Conservation (phyloP, 192 early-diverging fungal genomes). For the Mortierella hygrophila region DNA sequence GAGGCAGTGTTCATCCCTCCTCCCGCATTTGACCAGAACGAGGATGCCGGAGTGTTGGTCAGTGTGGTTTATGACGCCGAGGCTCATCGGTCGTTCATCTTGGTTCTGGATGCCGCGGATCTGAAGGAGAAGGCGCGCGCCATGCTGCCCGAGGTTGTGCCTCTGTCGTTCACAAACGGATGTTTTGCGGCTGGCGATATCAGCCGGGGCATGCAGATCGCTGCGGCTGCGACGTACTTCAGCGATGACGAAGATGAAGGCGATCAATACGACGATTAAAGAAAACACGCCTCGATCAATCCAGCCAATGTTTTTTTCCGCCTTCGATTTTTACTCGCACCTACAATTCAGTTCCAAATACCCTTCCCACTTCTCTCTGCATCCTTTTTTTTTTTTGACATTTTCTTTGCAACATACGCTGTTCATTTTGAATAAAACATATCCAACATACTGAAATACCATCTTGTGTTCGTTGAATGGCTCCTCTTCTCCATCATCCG, state of each 20-base stretch:
- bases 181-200: conserved; percentile 55
- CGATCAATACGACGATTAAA: conserved; percentile 17
- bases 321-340: too few species aligned
- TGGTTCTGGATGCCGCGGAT: conserved; percentile 80
- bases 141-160: conserved; percentile 73
- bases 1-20: conserved; percentile 85
- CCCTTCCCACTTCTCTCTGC: background rate
- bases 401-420: background rate
- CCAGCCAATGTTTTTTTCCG: too few species aligned
- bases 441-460: too few species aligned
- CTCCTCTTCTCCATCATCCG: too few species aligned
- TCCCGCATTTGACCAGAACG: conserved; percentile 59
- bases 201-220: conserved; percentile 46
- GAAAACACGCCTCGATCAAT: background rate
- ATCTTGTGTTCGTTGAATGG: too few species aligned
- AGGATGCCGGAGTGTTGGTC: conserved; percentile 84
- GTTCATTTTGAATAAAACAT: too few species aligned
- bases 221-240: background rate
- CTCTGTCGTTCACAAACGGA: conserved; percentile 80
- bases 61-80: conserved; percentile 80
- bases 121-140: conserved; percentile 76
- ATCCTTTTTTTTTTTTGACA: background rate
- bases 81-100: conserved; percentile 73
- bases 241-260: conserved; percentile 20
- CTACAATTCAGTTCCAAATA: background rate